These are phyloP conservation scores for Pythium rishiriense DNA, from an alignment of 352 stramenopile genomes.

Conservation along the genomic window DNA sequence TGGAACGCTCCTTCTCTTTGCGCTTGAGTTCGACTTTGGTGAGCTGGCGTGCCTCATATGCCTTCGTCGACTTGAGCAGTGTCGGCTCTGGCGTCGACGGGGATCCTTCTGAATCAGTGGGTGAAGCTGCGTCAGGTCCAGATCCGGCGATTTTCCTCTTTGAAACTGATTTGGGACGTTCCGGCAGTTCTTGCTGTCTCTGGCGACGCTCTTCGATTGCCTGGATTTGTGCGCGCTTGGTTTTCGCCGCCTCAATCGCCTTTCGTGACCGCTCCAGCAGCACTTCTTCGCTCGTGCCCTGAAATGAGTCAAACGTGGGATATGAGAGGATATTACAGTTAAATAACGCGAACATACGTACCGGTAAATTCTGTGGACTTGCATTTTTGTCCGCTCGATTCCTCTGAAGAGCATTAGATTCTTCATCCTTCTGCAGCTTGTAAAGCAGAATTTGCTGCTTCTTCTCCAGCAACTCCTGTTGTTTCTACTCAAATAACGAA, in stretches of 20 bases:
- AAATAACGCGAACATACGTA: conserved; percentile 18
- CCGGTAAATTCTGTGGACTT: conserved; percentile 27
- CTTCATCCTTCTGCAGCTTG: conserved; percentile 77
- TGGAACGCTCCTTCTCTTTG: conserved; percentile 35
- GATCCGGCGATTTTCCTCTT: background rate
- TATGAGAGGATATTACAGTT: background rate
- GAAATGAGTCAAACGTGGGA: background rate
- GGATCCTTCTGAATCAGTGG: conserved; percentile 19
- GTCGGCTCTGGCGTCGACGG: background rate
- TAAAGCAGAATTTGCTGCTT: conserved; percentile 80
- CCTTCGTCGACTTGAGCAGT: conserved; percentile 38
- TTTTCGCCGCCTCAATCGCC: conserved; percentile 58
- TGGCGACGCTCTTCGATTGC: conserved; percentile 38
- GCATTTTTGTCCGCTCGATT: background rate
- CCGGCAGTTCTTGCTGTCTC: conserved; percentile 41
- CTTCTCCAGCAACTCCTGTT: conserved; percentile 60
- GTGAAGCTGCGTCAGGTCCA: conserved; percentile 6
- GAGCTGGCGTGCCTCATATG: conserved; percentile 47
- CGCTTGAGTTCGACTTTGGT: conserved; percentile 51
- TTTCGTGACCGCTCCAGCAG: conserved; percentile 50
- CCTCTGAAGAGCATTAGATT: conserved; percentile 30
- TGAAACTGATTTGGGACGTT: conserved; percentile 36
- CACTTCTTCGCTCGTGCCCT: conserved; percentile 45
- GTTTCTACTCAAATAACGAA: conserved; percentile 12
- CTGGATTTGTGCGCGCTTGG: conserved; percentile 48